Evolutionary conservation across 257 asterid species (phyloP), one percentile per base, ranked within the genome.

Genomic region (Nicotiana noctiflora): DNA sequence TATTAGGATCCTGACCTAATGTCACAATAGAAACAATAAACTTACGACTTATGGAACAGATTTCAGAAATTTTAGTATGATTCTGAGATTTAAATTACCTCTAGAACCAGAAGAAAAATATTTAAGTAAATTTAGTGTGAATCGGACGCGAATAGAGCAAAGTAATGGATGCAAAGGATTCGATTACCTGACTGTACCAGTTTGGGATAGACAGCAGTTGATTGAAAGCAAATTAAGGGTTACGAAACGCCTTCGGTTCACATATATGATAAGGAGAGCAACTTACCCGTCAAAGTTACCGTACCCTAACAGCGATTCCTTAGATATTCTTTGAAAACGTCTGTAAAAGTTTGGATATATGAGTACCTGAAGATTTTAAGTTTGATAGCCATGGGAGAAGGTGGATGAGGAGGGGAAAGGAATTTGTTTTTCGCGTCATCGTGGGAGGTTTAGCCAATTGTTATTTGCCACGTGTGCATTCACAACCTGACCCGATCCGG

Each of bases 351-450:
- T 32, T 32, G 37, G 37, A 46, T 72, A 72, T 6, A 72, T 46
- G 14, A 44, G n/a, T 46, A 70, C 4, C 7, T 72, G 77, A 44
- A 40, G 77, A 72, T 21, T 5, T 14, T 23, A 25, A 14, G 51
- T 74, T 70, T 49, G 79, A 55, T 49, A 21, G 15, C 61, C 79
- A 74, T 74, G 79, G 79, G 40, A 74, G 61, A 74, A 49, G 44
- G 25, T 23, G 17, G 15, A 49, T 25, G 55, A 25, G 23, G 15
- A 6, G 52, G 65, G 75, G 31, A n/a, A 14, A 9, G 4, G 63
- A 9, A 37, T 25, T 4, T 40, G 64, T 4, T 51, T 51, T 76
- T 17, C 21, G 11, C 83, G 83, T 83, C 83, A 83, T 32, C 40
- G 52, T 8, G 60, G 12, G 23, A 40, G 6, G 0, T n/a, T 46